Evolutionary conservation across 306 rosid genomes (phyloP).

Genomic region (Gillenia trifoliata): DNA sequence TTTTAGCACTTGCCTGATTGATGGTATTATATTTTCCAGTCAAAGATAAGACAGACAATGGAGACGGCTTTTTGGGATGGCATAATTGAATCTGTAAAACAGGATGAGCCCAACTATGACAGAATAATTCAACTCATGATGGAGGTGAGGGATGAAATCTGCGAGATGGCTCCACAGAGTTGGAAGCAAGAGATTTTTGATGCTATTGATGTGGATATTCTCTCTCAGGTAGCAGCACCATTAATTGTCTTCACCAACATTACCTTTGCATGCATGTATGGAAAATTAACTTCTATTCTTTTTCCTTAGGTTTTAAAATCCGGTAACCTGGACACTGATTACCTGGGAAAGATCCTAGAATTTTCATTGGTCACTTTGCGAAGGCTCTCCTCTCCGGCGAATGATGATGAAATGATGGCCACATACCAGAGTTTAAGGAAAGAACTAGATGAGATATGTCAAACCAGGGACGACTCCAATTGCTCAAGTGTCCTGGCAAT

Average conservation of each 20-base stretch:
- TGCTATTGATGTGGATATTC: constrained; percentile 67
- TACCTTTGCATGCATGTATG: neutral
- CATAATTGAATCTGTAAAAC: constrained; percentile 67
- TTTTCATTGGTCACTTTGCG: constrained; percentile 73
- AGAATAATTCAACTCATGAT: constrained; percentile 58
- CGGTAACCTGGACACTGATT: constrained; percentile 69
- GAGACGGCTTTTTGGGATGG: constrained; percentile 94
- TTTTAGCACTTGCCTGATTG: neutral
- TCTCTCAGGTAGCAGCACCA: constrained; percentile 61
- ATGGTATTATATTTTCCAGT: constrained; percentile 37
- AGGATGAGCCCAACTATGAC: constrained; percentile 67
- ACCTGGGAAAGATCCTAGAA: constrained; percentile 79
- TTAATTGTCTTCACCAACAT: constrained; percentile 5
- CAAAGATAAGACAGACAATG: constrained; percentile 62
- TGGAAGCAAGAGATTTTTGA: constrained; percentile 74
- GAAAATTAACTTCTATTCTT: constrained; percentile 8
- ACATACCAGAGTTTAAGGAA: constrained; percentile 46
- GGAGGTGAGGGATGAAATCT: constrained; percentile 88
- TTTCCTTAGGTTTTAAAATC: constrained; percentile 65
- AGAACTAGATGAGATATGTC: constrained; percentile 67
- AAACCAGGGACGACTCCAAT: constrained; percentile 41
- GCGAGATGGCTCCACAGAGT: constrained; percentile 74
- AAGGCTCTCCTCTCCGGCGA: constrained; percentile 77
- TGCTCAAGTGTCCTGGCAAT: constrained; percentile 60
- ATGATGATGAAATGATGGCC: constrained; percentile 60